A percentile compares a stretch with the other conserved stretches of the same genome.
These are phyloP conservation scores for Trichothecium sympodiale DNA, from an alignment of 2,329 filamentous ascomycete genomes.

Conservation along the genomic window DNA sequence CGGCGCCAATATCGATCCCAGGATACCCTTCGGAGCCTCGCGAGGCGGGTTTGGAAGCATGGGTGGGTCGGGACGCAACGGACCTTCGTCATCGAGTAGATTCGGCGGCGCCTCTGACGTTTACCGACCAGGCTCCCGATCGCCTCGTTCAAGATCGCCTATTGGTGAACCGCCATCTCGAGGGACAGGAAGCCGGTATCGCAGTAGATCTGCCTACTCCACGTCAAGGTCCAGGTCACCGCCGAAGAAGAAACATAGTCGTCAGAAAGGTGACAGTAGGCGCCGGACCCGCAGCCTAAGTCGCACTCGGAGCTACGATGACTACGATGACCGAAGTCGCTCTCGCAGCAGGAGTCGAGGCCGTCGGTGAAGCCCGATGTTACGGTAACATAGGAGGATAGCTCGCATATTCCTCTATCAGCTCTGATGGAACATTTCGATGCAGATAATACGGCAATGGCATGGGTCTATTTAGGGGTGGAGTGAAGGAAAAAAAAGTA, in stretches of 20 bases:
- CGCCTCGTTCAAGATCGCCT: slow-evolving; percentile 29
- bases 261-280: slow-evolving; percentile 19
- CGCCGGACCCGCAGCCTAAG: slow-evolving; percentile 33
- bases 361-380: slow-evolving; percentile 6
- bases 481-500: no score
- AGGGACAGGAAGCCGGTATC: slow-evolving; percentile 26
- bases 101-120: slow-evolving; percentile 38
- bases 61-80: slow-evolving; percentile 22
- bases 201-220: slow-evolving; percentile 36
- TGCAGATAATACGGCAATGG: no score
- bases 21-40: slow-evolving; percentile 23
- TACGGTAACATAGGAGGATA: no score
- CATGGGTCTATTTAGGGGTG: no score
- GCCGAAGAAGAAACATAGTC: slow-evolving; percentile 19
- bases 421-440: no score
- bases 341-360: slow-evolving; percentile 26
- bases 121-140: slow-evolving; percentile 51
- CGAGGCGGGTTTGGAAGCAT: slow-evolving; percentile 15
- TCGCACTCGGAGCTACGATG: slow-evolving; percentile 30
- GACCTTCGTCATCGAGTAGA: slow-evolving; percentile 24
- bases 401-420: no score
- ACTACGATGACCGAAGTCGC: slow-evolving; percentile 26
- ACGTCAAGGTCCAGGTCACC: slow-evolving; percentile 36
- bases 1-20: slow-evolving; percentile 46
- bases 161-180: slow-evolving; percentile 23